Evolutionary conservation across 2,329 filamentous ascomycete species (phyloP).

Genomic region (Botrytis squamosa): DNA sequence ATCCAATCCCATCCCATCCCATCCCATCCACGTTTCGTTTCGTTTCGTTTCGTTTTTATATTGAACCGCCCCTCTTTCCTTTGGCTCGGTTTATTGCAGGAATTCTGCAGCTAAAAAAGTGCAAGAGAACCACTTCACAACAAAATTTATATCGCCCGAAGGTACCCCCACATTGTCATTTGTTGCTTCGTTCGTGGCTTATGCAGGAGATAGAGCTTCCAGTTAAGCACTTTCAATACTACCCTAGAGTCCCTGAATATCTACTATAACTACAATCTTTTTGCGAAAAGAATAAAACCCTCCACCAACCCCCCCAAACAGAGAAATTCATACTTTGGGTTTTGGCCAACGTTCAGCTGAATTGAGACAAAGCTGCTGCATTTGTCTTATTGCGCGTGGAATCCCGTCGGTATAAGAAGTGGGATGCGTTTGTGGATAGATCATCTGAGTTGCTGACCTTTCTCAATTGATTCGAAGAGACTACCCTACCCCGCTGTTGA

Average conservation of each 20-base stretch:
- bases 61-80: not conserved
- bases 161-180: conserved; percentile 10
- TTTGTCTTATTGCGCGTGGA: conserved; percentile 21
- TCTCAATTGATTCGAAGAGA: conserved; percentile 4
- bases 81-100: not conserved
- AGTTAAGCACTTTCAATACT: conserved; percentile 3
- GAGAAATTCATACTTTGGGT: not conserved
- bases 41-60: not conserved
- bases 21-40: not conserved
- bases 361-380: conserved; percentile 30
- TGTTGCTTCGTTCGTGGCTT: conserved; percentile 13
- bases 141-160: conserved; percentile 4
- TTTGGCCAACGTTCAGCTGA: conserved; percentile 25
- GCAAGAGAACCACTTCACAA: conserved; percentile 8
- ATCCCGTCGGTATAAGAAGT: not conserved
- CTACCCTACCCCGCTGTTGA: conserved; percentile 17
- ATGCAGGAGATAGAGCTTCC: conserved; percentile 22
- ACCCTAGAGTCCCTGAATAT: conserved; percentile 7
- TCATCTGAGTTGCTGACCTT: conserved; percentile 8
- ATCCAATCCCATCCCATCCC: not conserved
- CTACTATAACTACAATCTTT: not conserved
- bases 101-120: conserved; percentile 12
- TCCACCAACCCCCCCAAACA: conserved; percentile 4
- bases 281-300: conserved; percentile 17
- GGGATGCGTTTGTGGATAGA: conserved; percentile 16